phyloP scores from a whole-genome alignment of 2,329 filamentous ascomycete genomes.

The Fusarium longipes region DNA sequence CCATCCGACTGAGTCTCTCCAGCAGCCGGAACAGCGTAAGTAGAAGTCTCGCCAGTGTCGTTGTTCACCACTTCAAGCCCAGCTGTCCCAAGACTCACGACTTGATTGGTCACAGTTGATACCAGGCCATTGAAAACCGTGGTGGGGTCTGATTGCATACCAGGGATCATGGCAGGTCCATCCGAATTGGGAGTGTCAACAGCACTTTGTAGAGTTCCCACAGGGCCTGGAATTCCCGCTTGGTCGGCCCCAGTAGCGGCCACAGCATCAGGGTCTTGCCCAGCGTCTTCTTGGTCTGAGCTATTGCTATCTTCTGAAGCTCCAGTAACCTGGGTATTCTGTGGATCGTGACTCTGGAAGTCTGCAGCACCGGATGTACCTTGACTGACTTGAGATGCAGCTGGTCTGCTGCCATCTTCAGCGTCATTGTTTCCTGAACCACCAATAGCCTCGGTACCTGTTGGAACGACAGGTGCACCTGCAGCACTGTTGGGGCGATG shows the following conservation, averaged over 20 bases:
- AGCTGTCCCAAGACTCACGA: background rate
- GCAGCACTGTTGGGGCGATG: background rate
- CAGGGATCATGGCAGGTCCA: background rate
- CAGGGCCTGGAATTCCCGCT: background rate
- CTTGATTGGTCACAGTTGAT: background rate
- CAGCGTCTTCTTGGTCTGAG: too few species aligned
- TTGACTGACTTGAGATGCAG: background rate
- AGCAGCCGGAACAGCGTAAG: background rate
- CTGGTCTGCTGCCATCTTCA: too few species aligned
- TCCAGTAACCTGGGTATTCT: background rate
- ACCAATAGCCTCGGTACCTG: background rate
- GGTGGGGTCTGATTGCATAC: background rate
- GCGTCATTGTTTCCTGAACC: background rate
- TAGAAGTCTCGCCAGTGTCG: background rate
- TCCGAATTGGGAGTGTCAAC: background rate
- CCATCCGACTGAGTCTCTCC: background rate
- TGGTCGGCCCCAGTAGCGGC: background rate
- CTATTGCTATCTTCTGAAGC: background rate
- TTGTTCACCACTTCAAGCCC: background rate
- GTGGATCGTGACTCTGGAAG: background rate
- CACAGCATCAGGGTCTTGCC: background rate
- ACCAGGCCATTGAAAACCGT: background rate
- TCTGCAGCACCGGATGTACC: background rate
- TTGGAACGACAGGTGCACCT: background rate
- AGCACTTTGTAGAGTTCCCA: background rate